These are phyloP conservation scores for Cystobasidiaceae sp. DNA, from an alignment of 1,284 basidiomycete genomes.

Conservation along the genomic window DNA sequence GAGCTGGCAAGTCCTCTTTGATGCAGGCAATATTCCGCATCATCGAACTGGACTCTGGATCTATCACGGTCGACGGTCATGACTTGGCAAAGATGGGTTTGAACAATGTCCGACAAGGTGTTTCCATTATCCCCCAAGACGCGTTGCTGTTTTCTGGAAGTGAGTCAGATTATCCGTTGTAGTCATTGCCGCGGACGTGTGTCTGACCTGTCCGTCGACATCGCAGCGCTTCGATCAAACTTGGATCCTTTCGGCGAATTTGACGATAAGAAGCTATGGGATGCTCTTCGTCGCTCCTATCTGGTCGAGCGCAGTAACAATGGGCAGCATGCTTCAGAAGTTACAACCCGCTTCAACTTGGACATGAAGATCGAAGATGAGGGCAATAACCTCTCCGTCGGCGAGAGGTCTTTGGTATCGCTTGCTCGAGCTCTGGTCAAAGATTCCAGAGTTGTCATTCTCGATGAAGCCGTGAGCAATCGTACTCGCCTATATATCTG, in stretches of 20 bases:
- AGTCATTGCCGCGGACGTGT: neutral
- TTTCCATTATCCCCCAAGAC: slow-evolving; percentile 78
- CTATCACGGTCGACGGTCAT: slow-evolving; percentile 44
- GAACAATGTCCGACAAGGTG: slow-evolving; percentile 48
- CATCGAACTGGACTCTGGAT: slow-evolving; percentile 40
- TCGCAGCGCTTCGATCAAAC: slow-evolving; percentile 62
- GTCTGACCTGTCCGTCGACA: slow-evolving; percentile 57
- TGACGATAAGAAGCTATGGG: slow-evolving; percentile 45
- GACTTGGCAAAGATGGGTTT: slow-evolving; percentile 55
- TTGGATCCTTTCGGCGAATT: slow-evolving; percentile 68
- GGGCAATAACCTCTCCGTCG: slow-evolving; percentile 66
- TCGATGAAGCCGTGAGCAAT: slow-evolving; percentile 65
- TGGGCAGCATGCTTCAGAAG: slow-evolving; percentile 20
- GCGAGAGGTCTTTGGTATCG: slow-evolving; percentile 68
- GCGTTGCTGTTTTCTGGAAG: slow-evolving; percentile 61
- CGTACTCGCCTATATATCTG: neutral
- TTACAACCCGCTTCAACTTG: slow-evolving; percentile 58
- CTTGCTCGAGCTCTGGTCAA: slow-evolving; percentile 75
- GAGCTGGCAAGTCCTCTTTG: slow-evolving; percentile 64
- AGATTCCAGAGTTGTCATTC: slow-evolving; percentile 65
- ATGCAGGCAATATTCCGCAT: slow-evolving; percentile 59
- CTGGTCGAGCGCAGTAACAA: slow-evolving; percentile 36
- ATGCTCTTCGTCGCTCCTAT: slow-evolving; percentile 43
- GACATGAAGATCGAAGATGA: slow-evolving; percentile 79
- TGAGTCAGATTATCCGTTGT: slow-evolving; percentile 23